Evolutionary conservation across 495 filamentous ascomycete species (phyloP).

Genomic region (Mytilinidion resinicola): DNA sequence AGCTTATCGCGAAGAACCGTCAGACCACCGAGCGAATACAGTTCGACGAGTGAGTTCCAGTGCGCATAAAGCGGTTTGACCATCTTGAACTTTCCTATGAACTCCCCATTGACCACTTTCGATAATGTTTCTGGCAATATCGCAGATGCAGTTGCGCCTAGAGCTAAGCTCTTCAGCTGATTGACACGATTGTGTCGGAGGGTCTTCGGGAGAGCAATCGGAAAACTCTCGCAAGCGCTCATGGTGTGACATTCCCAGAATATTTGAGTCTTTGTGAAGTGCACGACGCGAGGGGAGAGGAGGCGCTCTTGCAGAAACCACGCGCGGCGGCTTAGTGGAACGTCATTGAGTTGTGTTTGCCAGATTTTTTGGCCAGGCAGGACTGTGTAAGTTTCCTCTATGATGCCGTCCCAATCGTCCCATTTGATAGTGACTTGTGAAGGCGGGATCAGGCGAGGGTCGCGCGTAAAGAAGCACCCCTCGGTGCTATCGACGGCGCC

Average conservation of each 20-base stretch:
- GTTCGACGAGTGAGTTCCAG: not conserved
- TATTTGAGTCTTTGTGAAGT: not conserved
- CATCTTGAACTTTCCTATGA: too few species aligned
- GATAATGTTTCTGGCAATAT: too few species aligned
- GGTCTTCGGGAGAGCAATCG: not conserved
- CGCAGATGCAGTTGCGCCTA: not conserved
- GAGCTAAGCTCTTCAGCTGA: not conserved
- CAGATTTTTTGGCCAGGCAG: not conserved
- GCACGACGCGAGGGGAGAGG: conserved; percentile 6
- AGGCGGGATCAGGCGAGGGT: too few species aligned
- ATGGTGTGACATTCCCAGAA: conserved; percentile 8
- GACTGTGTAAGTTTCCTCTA: not conserved
- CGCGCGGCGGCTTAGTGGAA: not conserved
- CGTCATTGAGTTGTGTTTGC: not conserved
- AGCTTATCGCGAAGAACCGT: not conserved
- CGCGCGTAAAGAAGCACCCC: conserved; percentile 1
- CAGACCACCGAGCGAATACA: not conserved
- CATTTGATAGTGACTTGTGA: not conserved
- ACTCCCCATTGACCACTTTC: too few species aligned
- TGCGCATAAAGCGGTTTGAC: too few species aligned
- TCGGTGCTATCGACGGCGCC: not conserved
- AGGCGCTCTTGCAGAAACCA: conserved; percentile 16
- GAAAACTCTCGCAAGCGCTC: not conserved
- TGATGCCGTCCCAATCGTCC: not conserved
- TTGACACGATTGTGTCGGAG: not conserved